phyloP scores from a whole-genome alignment of 106 monocot genomes.

The Allium fistulosum region DNA sequence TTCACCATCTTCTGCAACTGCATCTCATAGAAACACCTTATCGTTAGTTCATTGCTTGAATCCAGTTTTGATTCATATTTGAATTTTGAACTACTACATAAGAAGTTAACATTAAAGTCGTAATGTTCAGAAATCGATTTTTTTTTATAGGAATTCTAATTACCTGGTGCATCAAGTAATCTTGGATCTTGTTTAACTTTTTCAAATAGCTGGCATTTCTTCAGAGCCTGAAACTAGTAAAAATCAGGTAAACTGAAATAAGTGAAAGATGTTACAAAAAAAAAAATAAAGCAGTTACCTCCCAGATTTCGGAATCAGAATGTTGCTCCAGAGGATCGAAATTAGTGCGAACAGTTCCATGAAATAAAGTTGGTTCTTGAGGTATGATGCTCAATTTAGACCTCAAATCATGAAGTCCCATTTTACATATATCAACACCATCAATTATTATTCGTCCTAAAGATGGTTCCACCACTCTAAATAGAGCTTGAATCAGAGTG shows the following conservation, averaged over 20 bases:
- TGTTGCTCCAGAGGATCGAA: slow-evolving; percentile 76
- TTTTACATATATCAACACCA: slow-evolving; percentile 42
- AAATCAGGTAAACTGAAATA: neutral
- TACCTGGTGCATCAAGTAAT: slow-evolving; percentile 80
- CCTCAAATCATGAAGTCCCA: slow-evolving; percentile 79
- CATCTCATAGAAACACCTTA: neutral
- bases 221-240: slow-evolving; percentile 35
- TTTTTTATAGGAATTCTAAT: too few relatives aligned
- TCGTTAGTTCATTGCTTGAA: too few relatives aligned
- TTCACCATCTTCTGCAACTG: slow-evolving; percentile 85
- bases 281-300: slow-evolving; percentile 27
- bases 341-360: slow-evolving; percentile 74
- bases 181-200: slow-evolving; percentile 45
- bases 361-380: slow-evolving; percentile 86
- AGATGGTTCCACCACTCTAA: slow-evolving; percentile 76
- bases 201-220: slow-evolving; percentile 53
- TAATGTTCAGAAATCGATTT: too few relatives aligned
- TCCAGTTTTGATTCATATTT: too few relatives aligned
- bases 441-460: slow-evolving; percentile 72
- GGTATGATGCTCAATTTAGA: slow-evolving; percentile 85
- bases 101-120: too few relatives aligned
- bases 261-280: neutral
- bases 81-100: too few relatives aligned
- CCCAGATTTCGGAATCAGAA: slow-evolving; percentile 74
- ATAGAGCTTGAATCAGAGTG: slow-evolving; percentile 85